Base-by-base conservation (phyloP, 441 rosid genomes). In the Populus hybrid region DNA sequence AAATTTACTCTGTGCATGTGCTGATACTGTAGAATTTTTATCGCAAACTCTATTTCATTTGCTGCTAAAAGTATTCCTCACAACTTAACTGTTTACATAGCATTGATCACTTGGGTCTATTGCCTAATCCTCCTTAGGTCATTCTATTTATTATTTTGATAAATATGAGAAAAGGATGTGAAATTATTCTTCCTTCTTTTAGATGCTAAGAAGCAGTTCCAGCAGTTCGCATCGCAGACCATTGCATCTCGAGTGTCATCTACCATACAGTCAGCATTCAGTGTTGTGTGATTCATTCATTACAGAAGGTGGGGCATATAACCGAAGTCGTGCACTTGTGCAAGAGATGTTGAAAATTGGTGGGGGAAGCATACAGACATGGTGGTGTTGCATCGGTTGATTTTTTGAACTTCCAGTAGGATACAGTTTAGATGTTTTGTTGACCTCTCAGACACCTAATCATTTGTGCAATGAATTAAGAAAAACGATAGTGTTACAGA, bases 121-220 rank as follows among this genome's bases (percentile, higher is more conserved):
- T 35, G 7, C 36, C 36, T 5, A 35, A 35, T 35, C 36, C 16
- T 6, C 14, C 6, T 46, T 46, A 18, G 57, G 57, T 35, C 7
- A 35, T 35, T 46, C 57, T 46, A 46, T 35, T 35, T 35, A 35
- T 35, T 35, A 35, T 35, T 35, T 35, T 35, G 18, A 46, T 46
- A 14, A 46, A 46, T 46, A 14, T 46, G 57, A 46, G 57, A 46
- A 46, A 46, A 14, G 19, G 57, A 14, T 12, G 18, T 46, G 57
- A 46, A 46, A 46, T 53, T 53, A 53, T 53, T 6, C 12, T 23
- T 40, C 70, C 11, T 38, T 3, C 8, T 7, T 77, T 75, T 89
- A 96, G 98, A 96, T 88, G 99, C 98, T 32, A 96, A 93, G 97
- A 94, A 94, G 92, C 98, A 96, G 84, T 72, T 96, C 81, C 98